Conservation (phyloP, 495 filamentous ascomycete genomes). For the Poronia punctata region DNA sequence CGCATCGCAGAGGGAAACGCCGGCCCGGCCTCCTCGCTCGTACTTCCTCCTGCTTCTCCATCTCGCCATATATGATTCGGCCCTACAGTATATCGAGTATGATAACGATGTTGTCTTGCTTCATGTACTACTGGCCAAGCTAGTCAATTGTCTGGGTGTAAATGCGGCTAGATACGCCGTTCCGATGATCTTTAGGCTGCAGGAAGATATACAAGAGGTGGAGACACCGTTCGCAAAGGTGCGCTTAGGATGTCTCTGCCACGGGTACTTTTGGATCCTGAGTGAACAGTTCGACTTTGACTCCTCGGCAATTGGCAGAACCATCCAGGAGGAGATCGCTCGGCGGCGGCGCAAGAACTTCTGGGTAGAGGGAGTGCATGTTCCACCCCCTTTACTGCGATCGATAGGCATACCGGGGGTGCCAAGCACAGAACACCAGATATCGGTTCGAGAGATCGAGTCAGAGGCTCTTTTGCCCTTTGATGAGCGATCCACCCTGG, state of each 20-base stretch:
- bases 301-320: slow-evolving; percentile 53
- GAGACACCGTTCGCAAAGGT: slow-evolving; percentile 59
- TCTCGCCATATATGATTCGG: slow-evolving; percentile 79
- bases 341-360: slow-evolving; percentile 61
- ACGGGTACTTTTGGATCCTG: slow-evolving; percentile 78
- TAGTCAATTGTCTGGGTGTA: slow-evolving; percentile 73
- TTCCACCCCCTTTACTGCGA: slow-evolving; percentile 56
- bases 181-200: slow-evolving; percentile 81
- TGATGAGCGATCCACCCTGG: slow-evolving; percentile 56
- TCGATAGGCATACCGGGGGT: slow-evolving; percentile 40
- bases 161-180: slow-evolving; percentile 72
- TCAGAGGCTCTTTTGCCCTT: slow-evolving; percentile 58
- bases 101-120: slow-evolving; percentile 67
- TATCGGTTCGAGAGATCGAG: slow-evolving; percentile 45
- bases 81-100: slow-evolving; percentile 59
- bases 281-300: slow-evolving; percentile 74
- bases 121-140: slow-evolving; percentile 63
- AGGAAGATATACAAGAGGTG: slow-evolving; percentile 69
- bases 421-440: slow-evolving; percentile 36
- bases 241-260: slow-evolving; percentile 72
- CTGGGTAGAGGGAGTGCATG: slow-evolving; percentile 68
- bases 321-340: slow-evolving; percentile 67
- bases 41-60: slow-evolving; percentile 80
- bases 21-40: slow-evolving; percentile 46
- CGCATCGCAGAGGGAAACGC: slow-evolving; percentile 52